Conservation (phyloP, 2,329 filamentous ascomycete genomes). For the Ceratocystis colombiana region DNA sequence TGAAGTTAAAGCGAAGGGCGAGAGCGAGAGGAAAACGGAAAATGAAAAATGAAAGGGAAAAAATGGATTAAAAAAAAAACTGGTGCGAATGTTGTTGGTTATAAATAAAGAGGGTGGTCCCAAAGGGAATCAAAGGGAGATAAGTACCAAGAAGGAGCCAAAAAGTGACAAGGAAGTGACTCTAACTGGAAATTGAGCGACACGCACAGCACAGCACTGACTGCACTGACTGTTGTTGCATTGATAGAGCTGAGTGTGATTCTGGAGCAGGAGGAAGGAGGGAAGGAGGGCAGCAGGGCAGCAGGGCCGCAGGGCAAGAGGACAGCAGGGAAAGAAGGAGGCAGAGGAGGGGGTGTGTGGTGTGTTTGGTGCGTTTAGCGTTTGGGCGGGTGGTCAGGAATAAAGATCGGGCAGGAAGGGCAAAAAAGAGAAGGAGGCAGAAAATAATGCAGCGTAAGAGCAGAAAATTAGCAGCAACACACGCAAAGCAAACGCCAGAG, state of each 20-base stretch:
- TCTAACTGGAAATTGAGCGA: slow-evolving; percentile 13
- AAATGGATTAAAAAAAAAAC: slow-evolving; percentile 9
- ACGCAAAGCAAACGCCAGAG: not conserved
- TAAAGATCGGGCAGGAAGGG: slow-evolving; percentile 18
- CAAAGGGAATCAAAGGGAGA: slow-evolving; percentile 10
- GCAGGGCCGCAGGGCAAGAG: too few relatives aligned
- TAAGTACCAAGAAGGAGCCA: slow-evolving; percentile 14
- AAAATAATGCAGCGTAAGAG: not conserved
- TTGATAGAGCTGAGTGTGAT: slow-evolving; percentile 19
- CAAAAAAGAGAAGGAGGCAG: not conserved
- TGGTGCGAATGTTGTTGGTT: slow-evolving; percentile 8
- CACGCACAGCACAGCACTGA: slow-evolving; percentile 13
- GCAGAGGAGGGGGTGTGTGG: slow-evolving; percentile 15
- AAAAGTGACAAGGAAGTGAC: slow-evolving; percentile 16
- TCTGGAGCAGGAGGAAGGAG: not conserved
- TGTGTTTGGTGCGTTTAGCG: not conserved
- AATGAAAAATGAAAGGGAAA: slow-evolving; percentile 24
- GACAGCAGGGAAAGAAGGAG: not conserved
- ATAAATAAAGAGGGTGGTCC: slow-evolving; percentile 3
- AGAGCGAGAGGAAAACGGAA: slow-evolving; percentile 20
- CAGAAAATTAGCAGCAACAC: not conserved
- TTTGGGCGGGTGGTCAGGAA: slow-evolving; percentile 5
- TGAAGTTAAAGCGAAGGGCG: slow-evolving; percentile 24
- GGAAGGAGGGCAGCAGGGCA: not conserved
- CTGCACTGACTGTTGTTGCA: slow-evolving; percentile 12